Conservation (phyloP, 139 green algal species). For the Micractinium sp. region DNA sequence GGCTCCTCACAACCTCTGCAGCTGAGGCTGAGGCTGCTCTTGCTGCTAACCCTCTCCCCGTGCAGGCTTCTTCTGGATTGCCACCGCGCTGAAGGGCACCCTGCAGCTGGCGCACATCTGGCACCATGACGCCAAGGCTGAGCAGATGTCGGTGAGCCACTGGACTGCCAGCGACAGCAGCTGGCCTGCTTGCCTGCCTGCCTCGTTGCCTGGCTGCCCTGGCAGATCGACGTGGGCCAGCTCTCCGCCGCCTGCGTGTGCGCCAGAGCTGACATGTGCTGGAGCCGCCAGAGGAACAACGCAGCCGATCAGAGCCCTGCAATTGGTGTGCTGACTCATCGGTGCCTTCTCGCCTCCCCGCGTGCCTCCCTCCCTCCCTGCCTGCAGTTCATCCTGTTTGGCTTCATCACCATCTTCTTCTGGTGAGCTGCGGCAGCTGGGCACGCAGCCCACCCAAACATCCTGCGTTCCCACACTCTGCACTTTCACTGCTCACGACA, state of each 20-base stretch:
- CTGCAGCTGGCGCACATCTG: not conserved
- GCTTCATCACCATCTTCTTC: conserved; percentile 55
- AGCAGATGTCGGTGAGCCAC: conserved; percentile 45
- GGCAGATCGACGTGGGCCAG: too few species aligned
- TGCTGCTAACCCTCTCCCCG: not conserved
- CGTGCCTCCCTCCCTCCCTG: not conserved
- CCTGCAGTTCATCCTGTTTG: conserved; percentile 50
- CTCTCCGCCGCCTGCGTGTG: not conserved
- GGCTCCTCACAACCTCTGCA: not conserved
- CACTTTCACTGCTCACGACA: too few species aligned
- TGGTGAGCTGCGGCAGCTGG: not conserved
- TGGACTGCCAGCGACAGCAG: not conserved
- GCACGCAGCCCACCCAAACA: not conserved
- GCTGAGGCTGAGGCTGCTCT: not conserved
- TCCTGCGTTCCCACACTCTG: not conserved
- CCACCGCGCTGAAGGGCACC: conserved; percentile 13
- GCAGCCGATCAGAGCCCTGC: too few species aligned
- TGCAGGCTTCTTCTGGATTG: conserved; percentile 37
- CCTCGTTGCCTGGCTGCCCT: too few species aligned
- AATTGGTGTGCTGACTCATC: not conserved
- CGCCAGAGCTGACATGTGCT: not conserved
- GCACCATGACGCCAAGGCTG: not conserved
- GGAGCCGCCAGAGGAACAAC: too few species aligned
- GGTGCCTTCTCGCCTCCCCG: not conserved
- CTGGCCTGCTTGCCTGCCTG: too few species aligned